Evolutionary conservation across 352 stramenopile genomes (phyloP), one percentile per base, ranked within the genome.

Genomic region (Peronospora destructor): DNA sequence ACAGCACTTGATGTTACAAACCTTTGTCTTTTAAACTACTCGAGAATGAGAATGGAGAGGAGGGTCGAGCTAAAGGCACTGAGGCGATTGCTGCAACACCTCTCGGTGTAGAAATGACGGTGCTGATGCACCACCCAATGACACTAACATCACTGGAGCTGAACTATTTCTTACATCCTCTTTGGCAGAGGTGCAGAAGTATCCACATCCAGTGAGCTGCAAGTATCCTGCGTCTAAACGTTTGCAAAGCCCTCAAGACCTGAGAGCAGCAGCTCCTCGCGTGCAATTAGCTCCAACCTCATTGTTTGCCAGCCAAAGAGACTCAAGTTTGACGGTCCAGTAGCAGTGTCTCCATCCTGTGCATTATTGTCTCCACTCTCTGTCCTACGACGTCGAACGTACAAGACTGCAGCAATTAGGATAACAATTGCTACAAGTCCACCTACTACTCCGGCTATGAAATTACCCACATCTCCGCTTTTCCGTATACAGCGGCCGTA

Each of bases 281-380:
- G 66, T 53, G 73, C 59, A 48, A 71, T 71, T 6, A 77, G 51
- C 37, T 77, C 59, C 2, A 65, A 68, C 30, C 63, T 63, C 66
- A 75, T 74, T 4, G 68, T 39, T 43, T 79, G 68, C 71, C 71
- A 82, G 4, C 71, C 71, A 33, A 82, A 13, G n/a, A n/a, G n/a
- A n/a, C n/a, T n/a, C n/a, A n/a, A n/a, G n/a, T n/a, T n/a, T n/a
- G n/a, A n/a, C n/a, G n/a, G n/a, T n/a, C n/a, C n/a, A n/a, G n/a
- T n/a, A n/a, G n/a, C n/a, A n/a, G n/a, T n/a, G n/a, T n/a, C n/a
- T n/a, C n/a, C n/a, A n/a, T n/a, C n/a, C n/a, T n/a, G n/a, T n/a
- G 40, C 36, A 23, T 19, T 44, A 16, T 46, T 34, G 5, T 52
- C 51, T 7, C 38, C 45, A 49, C 25, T 49, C 6, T 37, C 33